phyloP scores from a whole-genome alignment of 768 basidiomycete species.

The Cantharellus cinnabarinus region DNA sequence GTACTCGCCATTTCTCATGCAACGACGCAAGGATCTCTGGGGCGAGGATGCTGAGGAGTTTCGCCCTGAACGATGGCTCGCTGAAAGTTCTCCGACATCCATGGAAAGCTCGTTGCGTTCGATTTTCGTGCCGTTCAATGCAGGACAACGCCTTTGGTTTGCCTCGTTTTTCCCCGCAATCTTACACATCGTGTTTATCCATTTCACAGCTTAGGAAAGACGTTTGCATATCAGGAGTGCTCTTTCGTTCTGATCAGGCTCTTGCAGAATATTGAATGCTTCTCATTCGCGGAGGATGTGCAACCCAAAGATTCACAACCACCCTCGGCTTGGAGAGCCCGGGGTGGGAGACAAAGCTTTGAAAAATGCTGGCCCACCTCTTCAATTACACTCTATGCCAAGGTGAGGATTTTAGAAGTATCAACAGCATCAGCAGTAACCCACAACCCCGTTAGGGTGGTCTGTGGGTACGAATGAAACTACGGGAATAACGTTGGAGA shows the following conservation, averaged over 20 bases:
- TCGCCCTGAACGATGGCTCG: constrained; percentile 59
- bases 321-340: background rate
- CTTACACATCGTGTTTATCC: background rate
- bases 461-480: background rate
- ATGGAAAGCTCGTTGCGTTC: constrained; percentile 31
- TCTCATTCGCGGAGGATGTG: constrained; percentile 34
- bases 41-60: constrained; percentile 59
- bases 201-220: constrained; percentile 32
- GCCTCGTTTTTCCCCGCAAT: background rate
- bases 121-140: constrained; percentile 54
- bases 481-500: too few species aligned
- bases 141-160: constrained; percentile 30
- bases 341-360: background rate
- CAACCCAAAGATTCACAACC: background rate
- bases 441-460: background rate
- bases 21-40: constrained; percentile 49
- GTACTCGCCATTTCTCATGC: constrained; percentile 40
- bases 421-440: background rate
- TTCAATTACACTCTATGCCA: background rate
- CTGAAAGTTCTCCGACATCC: background rate
- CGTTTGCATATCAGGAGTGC: constrained; percentile 57
- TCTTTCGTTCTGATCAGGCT: constrained; percentile 51
- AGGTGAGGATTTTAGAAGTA: background rate
- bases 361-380: background rate
- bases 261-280: constrained; percentile 40